Evolutionary conservation across 2,329 filamentous ascomycete genomes (phyloP).

Genomic region (Colletotrichum theobromicola): DNA sequence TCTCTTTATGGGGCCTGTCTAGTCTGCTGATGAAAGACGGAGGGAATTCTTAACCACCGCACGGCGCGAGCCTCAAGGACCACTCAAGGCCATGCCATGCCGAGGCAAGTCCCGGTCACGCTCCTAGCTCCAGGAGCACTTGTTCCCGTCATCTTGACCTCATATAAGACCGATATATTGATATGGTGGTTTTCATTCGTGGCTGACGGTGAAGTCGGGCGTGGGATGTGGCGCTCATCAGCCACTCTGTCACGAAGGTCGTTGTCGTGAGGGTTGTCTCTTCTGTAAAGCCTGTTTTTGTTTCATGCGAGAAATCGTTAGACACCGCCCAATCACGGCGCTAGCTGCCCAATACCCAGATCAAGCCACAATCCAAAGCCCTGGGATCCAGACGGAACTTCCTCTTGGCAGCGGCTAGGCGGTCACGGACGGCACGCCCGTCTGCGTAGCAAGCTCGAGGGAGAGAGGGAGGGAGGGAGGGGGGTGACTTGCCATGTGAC

Average conservation of each 20-base stretch:
- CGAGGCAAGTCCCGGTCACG: background rate
- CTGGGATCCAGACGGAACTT: background rate
- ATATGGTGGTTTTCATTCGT: background rate
- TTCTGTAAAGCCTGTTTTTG: background rate
- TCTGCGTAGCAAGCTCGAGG: background rate
- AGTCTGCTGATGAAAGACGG: conserved; percentile 1
- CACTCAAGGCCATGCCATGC: background rate
- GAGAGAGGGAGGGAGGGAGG: background rate
- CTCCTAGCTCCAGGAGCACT: background rate
- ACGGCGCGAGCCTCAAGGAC: background rate
- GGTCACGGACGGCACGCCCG: conserved; percentile 14
- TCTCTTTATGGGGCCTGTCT: background rate
- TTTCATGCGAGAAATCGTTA: background rate
- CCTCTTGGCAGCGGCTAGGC: background rate
- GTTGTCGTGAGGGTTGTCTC: background rate
- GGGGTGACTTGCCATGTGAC: conserved; percentile 23
- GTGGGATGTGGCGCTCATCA: background rate
- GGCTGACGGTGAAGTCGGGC: too few relatives aligned
- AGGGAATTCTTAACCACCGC: background rate
- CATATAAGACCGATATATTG: background rate
- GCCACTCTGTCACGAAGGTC: background rate
- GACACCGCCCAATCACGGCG: background rate
- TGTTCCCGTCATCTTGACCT: conserved; percentile 1
- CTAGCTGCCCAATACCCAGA: background rate
- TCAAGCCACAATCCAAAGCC: conserved; percentile 13